A percentile compares a stretch with the other conserved stretches of the same genome.
Evolutionary conservation across 176 grass and related monocot genomes (phyloP).

Genomic region (Aegilops tauschii): DNA sequence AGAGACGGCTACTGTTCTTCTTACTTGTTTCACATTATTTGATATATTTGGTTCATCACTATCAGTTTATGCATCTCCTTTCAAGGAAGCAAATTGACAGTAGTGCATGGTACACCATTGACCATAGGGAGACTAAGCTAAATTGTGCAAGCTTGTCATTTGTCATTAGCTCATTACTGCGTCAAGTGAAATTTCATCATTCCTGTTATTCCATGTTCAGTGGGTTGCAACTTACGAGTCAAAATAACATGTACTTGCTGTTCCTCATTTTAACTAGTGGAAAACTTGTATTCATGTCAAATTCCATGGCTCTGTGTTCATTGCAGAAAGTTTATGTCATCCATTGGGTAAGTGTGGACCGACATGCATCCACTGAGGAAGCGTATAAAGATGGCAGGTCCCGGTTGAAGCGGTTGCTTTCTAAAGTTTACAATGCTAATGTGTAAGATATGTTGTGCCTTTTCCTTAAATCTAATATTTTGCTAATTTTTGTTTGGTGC

Average conservation of each 20-base stretch:
- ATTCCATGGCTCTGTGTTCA: slow-evolving; percentile 15
- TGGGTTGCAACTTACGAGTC: background rate
- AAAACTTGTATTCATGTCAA: background rate
- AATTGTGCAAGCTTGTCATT: background rate
- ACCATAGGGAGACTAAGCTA: background rate
- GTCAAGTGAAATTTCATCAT: background rate
- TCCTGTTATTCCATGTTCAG: slow-evolving; percentile 9
- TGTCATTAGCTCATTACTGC: background rate
- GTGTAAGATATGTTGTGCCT: slow-evolving; percentile 52
- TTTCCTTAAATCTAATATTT: slow-evolving; percentile 1
- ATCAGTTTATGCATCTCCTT: background rate
- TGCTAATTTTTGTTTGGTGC: background rate
- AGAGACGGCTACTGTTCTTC: background rate
- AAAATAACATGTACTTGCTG: background rate
- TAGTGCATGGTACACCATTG: background rate
- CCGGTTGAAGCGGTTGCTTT: slow-evolving; percentile 53
- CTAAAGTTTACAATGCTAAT: slow-evolving; percentile 75
- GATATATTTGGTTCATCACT: background rate
- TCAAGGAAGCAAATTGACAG: background rate
- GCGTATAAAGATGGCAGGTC: slow-evolving; percentile 68
- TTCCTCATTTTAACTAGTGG: background rate
- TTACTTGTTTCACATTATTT: background rate
- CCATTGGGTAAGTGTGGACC: slow-evolving; percentile 74
- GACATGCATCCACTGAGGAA: slow-evolving; percentile 61
- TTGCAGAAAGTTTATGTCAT: slow-evolving; percentile 83